Conservation (phyloP, 495 filamentous ascomycete genomes). For the Lasiosphaeriaceae sp. region DNA sequence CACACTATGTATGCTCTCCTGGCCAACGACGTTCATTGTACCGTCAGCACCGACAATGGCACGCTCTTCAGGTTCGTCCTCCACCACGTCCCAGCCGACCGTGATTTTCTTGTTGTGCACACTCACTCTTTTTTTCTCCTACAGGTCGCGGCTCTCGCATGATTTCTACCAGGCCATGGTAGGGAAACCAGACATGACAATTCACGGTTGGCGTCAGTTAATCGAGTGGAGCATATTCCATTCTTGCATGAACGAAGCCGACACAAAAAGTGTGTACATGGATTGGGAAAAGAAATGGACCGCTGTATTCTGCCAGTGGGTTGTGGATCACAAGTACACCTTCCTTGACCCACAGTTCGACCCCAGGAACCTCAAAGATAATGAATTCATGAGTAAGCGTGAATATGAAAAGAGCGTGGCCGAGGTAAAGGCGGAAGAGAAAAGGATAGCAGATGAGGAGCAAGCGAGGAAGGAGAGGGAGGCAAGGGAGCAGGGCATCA, state of each 20-base stretch:
- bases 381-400: too few species aligned
- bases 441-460: too few species aligned
- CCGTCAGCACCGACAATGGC: constrained; percentile 52
- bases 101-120: not conserved
- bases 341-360: too few species aligned
- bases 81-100: not conserved
- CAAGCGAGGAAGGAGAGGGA: too few species aligned
- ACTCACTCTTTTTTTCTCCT: not conserved
- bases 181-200: constrained; percentile 47
- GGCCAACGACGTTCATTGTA: constrained; percentile 50
- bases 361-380: too few species aligned
- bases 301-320: too few species aligned
- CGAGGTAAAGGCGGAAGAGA: too few species aligned
- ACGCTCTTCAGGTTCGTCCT: constrained; percentile 48
- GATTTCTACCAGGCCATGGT: constrained; percentile 56
- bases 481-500: too few species aligned
- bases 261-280: constrained; percentile 43
- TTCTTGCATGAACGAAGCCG: constrained; percentile 40
- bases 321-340: too few species aligned
- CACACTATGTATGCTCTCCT: constrained; percentile 49
- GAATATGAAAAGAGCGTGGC: too few species aligned
- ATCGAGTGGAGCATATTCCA: constrained; percentile 52
- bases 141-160: constrained; percentile 52
- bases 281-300: constrained; percentile 12
- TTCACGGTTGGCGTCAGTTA: constrained; percentile 52